Evolutionary conservation across 73 alveolate genomes (phyloP), one percentile per base, ranked within the genome.

Genomic region (Symbiodinium natans): DNA sequence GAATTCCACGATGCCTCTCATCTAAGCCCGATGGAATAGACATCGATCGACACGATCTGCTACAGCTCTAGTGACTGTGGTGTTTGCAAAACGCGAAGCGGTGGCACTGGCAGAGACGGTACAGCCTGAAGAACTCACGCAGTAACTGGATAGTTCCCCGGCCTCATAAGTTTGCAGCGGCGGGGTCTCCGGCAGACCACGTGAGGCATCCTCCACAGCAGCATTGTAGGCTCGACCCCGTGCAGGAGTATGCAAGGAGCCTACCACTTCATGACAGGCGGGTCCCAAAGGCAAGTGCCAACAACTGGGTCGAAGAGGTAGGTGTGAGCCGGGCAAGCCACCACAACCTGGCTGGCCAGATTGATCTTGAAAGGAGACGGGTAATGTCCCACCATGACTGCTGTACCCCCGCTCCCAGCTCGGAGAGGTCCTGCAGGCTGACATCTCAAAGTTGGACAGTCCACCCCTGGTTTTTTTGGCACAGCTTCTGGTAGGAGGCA

Each of bases 101-200:
- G n/a, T n/a, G n/a, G n/a, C n/a, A n/a, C n/a, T n/a, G n/a, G n/a
- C n/a, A n/a, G n/a, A n/a, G n/a, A n/a, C n/a, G n/a, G n/a, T n/a
- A n/a, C n/a, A n/a, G n/a, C n/a, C n/a, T n/a, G n/a, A n/a, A n/a
- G n/a, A n/a, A n/a, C n/a, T n/a, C n/a, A n/a, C n/a, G n/a, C n/a
- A n/a, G n/a, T n/a, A n/a, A n/a, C n/a, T n/a, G n/a, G n/a, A n/a
- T n/a, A n/a, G n/a, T n/a, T n/a, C n/a, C 59, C 31, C 73, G n/a
- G 85, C 97, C 89, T 90, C 97, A 77, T 90, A 90, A 54, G 97
- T 90, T 33, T 90, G 97, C 80, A 90, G 34, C 31, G 97, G 97
- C 36, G 97, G 97, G 2, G 97, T 90, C 68, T 90, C 97, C 2
- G 97, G 97, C 29, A 90, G 88, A 27, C 97, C 97, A 27, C 97